Percentiles rank a stretch among this genome's conserved stretches.
Conservation (phyloP, 306 rosid genomes). For the Vicia villosa region DNA sequence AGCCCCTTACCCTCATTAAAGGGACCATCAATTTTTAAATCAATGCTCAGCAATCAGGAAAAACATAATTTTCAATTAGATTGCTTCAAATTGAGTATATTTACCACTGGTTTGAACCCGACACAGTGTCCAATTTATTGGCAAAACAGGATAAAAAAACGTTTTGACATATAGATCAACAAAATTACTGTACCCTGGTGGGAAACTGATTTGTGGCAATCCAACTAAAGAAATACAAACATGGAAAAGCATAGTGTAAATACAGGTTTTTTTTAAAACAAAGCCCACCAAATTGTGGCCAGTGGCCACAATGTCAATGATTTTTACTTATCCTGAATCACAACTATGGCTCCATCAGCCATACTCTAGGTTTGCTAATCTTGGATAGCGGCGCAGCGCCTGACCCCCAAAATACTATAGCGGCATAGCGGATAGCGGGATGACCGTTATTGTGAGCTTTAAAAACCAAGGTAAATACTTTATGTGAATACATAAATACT, state of each 20-base stretch:
- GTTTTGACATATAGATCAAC: not conserved
- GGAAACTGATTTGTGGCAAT: not conserved
- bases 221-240: not conserved
- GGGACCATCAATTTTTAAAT: not conserved
- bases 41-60: not conserved
- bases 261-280: not conserved
- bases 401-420: no score
- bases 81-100: not conserved
- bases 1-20: not conserved
- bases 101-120: not conserved
- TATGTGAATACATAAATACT: no score
- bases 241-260: not conserved
- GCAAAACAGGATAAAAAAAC: not conserved
- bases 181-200: not conserved
- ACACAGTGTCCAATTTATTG: not conserved
- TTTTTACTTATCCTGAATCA: not conserved
- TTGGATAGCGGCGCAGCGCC: no score
- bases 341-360: not conserved
- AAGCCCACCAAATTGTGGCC: not conserved
- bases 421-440: no score
- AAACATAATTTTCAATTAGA: not conserved
- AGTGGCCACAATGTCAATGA: not conserved
- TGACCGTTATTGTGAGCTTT: no score
- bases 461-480: no score
- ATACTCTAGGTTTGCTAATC: no score